phyloP scores from a whole-genome alignment of 2,329 filamentous ascomycete species.

The Zymoseptoria ardabiliae region DNA sequence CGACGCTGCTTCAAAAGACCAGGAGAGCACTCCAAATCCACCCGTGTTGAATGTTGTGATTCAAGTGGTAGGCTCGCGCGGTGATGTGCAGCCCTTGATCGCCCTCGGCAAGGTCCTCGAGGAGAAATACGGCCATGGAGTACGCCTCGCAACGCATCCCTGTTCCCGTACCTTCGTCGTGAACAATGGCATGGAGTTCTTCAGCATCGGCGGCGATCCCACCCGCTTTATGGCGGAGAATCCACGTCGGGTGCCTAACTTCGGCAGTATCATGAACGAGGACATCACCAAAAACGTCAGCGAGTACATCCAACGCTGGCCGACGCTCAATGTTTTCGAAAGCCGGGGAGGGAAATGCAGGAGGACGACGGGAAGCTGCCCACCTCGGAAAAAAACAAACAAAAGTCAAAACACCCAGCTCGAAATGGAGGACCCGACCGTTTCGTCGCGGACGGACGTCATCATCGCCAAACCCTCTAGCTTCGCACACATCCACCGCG shows the following conservation, averaged over 20 bases:
- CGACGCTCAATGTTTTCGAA: constrained; percentile 81
- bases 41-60: constrained; percentile 44
- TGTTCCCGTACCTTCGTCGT: constrained; percentile 43
- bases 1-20: constrained; percentile 60
- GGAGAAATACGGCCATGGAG: constrained; percentile 42
- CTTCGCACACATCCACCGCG: constrained; percentile 68
- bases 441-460: constrained; percentile 78
- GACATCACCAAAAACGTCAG: constrained; percentile 71
- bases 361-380: constrained; percentile 28
- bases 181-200: constrained; percentile 46
- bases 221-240: constrained; percentile 61
- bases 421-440: constrained; percentile 40
- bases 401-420: too few species aligned
- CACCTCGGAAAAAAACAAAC: constrained; percentile 44
- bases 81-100: constrained; percentile 46
- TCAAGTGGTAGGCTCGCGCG: constrained; percentile 43
- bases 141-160: constrained; percentile 43
- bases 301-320: constrained; percentile 71
- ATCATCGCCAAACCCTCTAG: constrained; percentile 74
- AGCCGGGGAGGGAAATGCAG: constrained; percentile 57
- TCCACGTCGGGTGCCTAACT: constrained; percentile 74
- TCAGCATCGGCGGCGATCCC: constrained; percentile 45
- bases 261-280: constrained; percentile 67
- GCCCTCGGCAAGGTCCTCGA: constrained; percentile 44
- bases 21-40: constrained; percentile 48